A percentile compares a stretch with the other conserved stretches of the same genome.
phyloP scores from a whole-genome alignment of 1,284 basidiomycete genomes.

The Melampsora larici-populina region DNA sequence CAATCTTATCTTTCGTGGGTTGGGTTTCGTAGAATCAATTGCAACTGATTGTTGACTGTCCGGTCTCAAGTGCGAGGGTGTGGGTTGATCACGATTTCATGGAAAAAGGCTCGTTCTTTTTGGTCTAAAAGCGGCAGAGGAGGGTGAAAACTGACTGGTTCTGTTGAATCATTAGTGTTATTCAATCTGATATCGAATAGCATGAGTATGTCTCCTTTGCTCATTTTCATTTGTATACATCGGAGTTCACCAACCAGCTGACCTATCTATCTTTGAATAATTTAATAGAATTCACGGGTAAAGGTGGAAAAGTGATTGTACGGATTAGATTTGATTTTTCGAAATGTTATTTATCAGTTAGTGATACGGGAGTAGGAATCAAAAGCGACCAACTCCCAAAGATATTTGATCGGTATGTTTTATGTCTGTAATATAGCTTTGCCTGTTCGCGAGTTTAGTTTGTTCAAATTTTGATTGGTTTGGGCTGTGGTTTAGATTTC shows the following conservation, averaged over 20 bases:
- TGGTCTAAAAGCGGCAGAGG: neutral
- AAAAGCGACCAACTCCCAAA: slow-evolving; percentile 23
- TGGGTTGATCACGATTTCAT: slow-evolving; percentile 43
- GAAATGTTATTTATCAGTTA: slow-evolving; percentile 29
- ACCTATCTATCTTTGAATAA: neutral
- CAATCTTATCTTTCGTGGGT: neutral
- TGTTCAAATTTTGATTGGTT: neutral
- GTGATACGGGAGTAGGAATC: slow-evolving; percentile 40
- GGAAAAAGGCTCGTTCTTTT: slow-evolving; percentile 23
- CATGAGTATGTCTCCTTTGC: slow-evolving; percentile 24
- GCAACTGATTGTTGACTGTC: slow-evolving; percentile 32
- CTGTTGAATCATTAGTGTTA: slow-evolving; percentile 13
- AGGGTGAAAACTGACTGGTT: slow-evolving; percentile 16
- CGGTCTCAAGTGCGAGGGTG: slow-evolving; percentile 6
- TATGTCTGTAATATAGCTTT: neutral
- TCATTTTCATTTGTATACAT: neutral
- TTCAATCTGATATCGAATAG: slow-evolving; percentile 42
- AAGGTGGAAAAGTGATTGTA: slow-evolving; percentile 14
- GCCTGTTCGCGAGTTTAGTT: neutral
- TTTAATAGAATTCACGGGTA: slow-evolving; percentile 31
- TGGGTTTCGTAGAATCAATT: slow-evolving; percentile 25
- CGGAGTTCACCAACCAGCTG: neutral
- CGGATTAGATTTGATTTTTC: slow-evolving; percentile 21
- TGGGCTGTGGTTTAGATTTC: slow-evolving; percentile 15
- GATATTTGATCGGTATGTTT: slow-evolving; percentile 37